phyloP scores from a whole-genome alignment of 768 basidiomycete species.

The Calocybe cyanea region DNA sequence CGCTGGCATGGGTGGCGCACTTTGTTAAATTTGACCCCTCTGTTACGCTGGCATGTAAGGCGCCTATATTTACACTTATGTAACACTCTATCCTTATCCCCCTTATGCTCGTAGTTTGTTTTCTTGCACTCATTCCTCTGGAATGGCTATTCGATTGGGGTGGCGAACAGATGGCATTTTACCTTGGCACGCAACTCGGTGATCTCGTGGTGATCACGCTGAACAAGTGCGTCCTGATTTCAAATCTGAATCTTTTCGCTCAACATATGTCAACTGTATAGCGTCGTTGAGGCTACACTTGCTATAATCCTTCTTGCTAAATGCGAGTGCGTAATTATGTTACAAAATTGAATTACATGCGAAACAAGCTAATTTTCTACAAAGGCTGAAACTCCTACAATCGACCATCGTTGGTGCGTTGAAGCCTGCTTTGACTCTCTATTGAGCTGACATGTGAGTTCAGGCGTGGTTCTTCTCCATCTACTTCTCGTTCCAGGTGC shows the following conservation, averaged over 20 bases:
- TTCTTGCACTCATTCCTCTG: constrained; percentile 63
- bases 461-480: constrained; percentile 72
- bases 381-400: constrained; percentile 62
- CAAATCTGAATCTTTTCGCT: neutral
- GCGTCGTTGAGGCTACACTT: constrained; percentile 68
- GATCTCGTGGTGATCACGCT: constrained; percentile 47
- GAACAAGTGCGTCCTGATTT: constrained; percentile 16
- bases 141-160: constrained; percentile 67
- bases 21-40: constrained; percentile 25
- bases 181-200: constrained; percentile 59
- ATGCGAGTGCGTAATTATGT: constrained; percentile 55
- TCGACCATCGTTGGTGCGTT: constrained; percentile 61
- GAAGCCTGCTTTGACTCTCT: neutral
- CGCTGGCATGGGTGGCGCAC: constrained; percentile 59
- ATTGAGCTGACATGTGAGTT: neutral
- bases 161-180: constrained; percentile 51
- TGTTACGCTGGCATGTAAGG: constrained; percentile 35
- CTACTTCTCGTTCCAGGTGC: constrained; percentile 68
- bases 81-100: neutral
- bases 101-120: constrained; percentile 42
- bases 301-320: constrained; percentile 65
- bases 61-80: neutral
- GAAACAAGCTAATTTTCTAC: neutral
- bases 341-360: neutral
- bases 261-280: constrained; percentile 20